Percentiles rank a stretch among this genome's conserved stretches.
Evolutionary conservation across 1,284 basidiomycete species (phyloP).

Genomic region (Athelia sp.): DNA sequence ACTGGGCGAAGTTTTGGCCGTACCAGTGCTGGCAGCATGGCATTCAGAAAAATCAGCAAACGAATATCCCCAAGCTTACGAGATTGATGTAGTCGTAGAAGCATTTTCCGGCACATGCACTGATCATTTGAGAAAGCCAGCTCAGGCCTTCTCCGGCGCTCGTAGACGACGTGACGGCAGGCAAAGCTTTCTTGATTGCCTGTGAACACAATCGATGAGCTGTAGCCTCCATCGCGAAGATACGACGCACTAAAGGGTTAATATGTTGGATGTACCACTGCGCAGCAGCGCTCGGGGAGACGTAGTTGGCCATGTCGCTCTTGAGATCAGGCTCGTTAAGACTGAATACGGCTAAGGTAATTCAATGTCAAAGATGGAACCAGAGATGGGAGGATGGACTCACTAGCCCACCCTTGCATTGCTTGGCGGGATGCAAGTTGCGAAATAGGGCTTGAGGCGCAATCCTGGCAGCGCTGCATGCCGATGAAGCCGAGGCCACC

Average conservation of each 20-base stretch:
- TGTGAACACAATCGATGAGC: no score
- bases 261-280: conserved; percentile 30
- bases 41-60: neutral
- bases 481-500: conserved; percentile 32
- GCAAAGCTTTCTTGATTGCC: conserved; percentile 28
- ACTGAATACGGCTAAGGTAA: conserved; percentile 31
- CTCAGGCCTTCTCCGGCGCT: conserved; percentile 22
- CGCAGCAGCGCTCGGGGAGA: no score
- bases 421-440: conserved; percentile 24
- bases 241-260: conserved; percentile 29
- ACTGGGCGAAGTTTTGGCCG: conserved; percentile 1
- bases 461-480: conserved; percentile 33
- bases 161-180: conserved; percentile 26
- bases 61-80: neutral
- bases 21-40: conserved; percentile 5
- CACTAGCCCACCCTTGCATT: conserved; percentile 23
- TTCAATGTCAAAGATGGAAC: no score
- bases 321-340: conserved; percentile 31
- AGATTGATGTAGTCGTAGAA: conserved; percentile 20
- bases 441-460: conserved; percentile 29
- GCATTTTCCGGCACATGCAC: conserved; percentile 15
- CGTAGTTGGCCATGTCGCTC: neutral
- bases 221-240: no score
- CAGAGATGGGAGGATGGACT: no score
- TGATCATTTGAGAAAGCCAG: conserved; percentile 30